Conservation (phyloP, 2,329 filamentous ascomycete genomes). For the Fusarium armeniacum region DNA sequence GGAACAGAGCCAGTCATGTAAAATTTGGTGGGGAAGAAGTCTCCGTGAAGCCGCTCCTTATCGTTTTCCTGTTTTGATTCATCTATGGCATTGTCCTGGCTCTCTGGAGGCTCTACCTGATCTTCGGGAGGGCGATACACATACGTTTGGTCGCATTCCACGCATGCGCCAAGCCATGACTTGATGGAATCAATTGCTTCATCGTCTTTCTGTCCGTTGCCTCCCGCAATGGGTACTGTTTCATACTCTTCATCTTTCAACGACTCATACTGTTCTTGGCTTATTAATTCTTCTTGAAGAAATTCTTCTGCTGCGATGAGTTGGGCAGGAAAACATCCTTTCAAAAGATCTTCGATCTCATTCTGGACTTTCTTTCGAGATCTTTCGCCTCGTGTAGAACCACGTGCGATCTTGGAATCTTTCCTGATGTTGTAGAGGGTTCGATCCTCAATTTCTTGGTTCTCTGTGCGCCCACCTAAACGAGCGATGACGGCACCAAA, state of each 20-base stretch:
- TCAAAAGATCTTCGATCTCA: slow-evolving; percentile 26
- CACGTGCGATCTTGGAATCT: slow-evolving; percentile 34
- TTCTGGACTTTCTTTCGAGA: slow-evolving; percentile 26
- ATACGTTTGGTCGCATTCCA: slow-evolving; percentile 42
- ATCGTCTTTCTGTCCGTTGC: neutral
- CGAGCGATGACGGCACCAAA: slow-evolving; percentile 69
- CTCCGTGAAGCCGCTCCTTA: slow-evolving; percentile 68
- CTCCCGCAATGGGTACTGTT: slow-evolving; percentile 3
- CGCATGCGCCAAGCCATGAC: slow-evolving; percentile 36
- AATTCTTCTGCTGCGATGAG: slow-evolving; percentile 70
- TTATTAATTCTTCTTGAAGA: slow-evolving; percentile 69
- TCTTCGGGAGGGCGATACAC: slow-evolving; percentile 41
- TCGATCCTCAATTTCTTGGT: slow-evolving; percentile 73
- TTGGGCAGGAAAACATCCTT: slow-evolving; percentile 54
- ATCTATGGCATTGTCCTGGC: neutral
- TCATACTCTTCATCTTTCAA: slow-evolving; percentile 49
- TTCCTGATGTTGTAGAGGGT: slow-evolving; percentile 74
- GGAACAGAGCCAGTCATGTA: slow-evolving; percentile 37
- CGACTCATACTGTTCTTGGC: slow-evolving; percentile 72
- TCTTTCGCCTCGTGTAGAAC: slow-evolving; percentile 13
- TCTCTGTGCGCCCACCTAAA: slow-evolving; percentile 76
- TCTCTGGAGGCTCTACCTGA: slow-evolving; percentile 25
- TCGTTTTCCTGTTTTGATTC: slow-evolving; percentile 38
- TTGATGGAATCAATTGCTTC: slow-evolving; percentile 21
- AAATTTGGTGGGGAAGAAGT: slow-evolving; percentile 54